These are phyloP conservation scores for Pyricularia sp. DNA, from an alignment of 2,329 filamentous ascomycete genomes.

Conservation along the genomic window DNA sequence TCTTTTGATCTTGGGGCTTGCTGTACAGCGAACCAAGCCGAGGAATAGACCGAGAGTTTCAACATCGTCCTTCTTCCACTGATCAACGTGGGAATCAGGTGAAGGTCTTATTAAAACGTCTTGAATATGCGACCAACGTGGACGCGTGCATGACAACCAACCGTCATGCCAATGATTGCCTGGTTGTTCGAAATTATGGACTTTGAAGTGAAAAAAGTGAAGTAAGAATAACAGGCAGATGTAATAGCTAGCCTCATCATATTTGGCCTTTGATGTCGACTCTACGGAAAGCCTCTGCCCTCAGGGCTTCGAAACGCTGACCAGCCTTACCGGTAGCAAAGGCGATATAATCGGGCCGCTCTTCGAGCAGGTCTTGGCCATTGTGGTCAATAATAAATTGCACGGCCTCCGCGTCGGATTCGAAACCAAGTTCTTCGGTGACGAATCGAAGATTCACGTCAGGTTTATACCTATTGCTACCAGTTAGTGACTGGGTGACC, in stretches of 20 bases:
- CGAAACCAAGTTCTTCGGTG: slow-evolving; percentile 92
- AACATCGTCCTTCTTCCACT: not conserved
- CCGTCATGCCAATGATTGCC: not conserved
- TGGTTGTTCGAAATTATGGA: not conserved
- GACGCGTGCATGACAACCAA: not conserved
- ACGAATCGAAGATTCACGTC: slow-evolving; percentile 84
- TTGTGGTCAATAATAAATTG: slow-evolving; percentile 82
- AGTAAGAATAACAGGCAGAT: not conserved
- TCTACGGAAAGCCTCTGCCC: slow-evolving; percentile 65
- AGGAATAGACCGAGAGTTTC: not conserved
- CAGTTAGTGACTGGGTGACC: slow-evolving; percentile 33
- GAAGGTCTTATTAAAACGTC: not conserved
- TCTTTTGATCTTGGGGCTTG: not conserved
- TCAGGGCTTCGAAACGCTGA: slow-evolving; percentile 63
- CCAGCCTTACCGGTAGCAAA: slow-evolving; percentile 69
- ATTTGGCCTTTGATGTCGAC: slow-evolving; percentile 99
- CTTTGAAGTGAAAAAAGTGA: not conserved
- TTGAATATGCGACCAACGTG: not conserved
- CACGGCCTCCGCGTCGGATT: slow-evolving; percentile 81
- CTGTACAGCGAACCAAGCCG: not conserved
- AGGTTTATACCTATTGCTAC: slow-evolving; percentile 68
- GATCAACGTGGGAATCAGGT: not conserved
- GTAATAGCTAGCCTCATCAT: slow-evolving; percentile 31
- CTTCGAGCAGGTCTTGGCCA: slow-evolving; percentile 66
- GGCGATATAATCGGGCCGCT: slow-evolving; percentile 63